phyloP scores from a whole-genome alignment of 306 rosid species.

The Gastrolobium bilobum region DNA sequence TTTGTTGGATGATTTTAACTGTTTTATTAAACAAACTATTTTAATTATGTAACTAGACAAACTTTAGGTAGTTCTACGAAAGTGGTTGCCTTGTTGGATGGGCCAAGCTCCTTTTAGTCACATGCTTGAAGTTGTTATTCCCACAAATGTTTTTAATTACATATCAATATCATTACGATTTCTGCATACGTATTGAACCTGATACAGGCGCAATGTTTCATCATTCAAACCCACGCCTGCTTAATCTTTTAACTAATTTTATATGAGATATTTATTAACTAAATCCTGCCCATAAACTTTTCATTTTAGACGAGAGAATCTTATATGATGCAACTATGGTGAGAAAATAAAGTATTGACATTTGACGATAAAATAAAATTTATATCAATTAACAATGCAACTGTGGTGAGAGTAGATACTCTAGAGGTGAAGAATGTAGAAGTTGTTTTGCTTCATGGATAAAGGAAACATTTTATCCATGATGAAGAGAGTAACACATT shows the following conservation, averaged over 20 bases:
- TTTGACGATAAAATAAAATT: background rate
- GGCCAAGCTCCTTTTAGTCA: background rate
- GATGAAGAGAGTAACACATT: background rate
- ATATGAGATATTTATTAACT: background rate
- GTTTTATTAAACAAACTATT: background rate
- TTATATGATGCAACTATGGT: background rate
- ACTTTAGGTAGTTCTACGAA: too few species aligned
- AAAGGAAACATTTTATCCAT: background rate
- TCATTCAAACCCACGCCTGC: too few species aligned
- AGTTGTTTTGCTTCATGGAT: background rate
- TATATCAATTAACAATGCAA: background rate
- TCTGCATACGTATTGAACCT: too few species aligned
- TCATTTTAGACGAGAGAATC: background rate
- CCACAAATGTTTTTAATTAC: too few species aligned
- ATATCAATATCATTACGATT: too few species aligned
- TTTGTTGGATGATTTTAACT: background rate
- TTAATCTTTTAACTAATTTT: too few species aligned
- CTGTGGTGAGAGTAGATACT: background rate
- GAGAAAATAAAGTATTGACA: background rate
- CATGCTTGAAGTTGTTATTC: too few species aligned
- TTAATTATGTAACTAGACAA: too few species aligned
- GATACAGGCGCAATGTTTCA: too few species aligned
- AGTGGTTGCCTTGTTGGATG: too few species aligned
- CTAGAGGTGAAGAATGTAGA: background rate
- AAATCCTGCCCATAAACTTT: background rate